phyloP scores from a whole-genome alignment of 805 yeast genomes.

The Maudiozyma pseudohumilis region DNA sequence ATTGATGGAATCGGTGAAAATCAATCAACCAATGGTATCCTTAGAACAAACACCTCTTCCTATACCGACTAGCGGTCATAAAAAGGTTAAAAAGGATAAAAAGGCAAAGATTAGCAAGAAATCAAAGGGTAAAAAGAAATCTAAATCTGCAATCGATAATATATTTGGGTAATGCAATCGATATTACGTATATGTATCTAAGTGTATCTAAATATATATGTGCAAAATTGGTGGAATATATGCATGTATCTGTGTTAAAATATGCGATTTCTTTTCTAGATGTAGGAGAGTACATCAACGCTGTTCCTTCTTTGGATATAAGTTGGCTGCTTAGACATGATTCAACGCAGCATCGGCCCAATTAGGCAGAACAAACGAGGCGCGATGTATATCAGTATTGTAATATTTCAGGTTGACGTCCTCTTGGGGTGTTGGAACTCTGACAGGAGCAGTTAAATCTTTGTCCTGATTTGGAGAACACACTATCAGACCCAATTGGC shows the following conservation, averaged over 20 bases:
- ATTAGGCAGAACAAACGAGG: constrained; percentile 69
- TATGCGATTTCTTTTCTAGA: too few species aligned
- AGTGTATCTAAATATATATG: neutral
- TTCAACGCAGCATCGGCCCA: constrained; percentile 50
- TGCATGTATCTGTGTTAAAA: too few species aligned
- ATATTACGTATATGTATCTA: neutral
- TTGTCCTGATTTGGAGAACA: constrained; percentile 48
- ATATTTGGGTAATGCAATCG: constrained; percentile 45
- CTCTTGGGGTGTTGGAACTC: constrained; percentile 41
- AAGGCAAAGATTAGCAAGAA: constrained; percentile 12
- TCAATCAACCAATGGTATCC: too few species aligned
- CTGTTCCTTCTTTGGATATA: too few species aligned
- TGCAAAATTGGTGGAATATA: neutral
- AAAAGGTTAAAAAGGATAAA: neutral
- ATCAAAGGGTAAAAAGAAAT: constrained; percentile 37
- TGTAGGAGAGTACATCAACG: too few species aligned
- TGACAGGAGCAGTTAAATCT: constrained; percentile 41
- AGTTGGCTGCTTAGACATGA: neutral
- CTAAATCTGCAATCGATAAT: constrained; percentile 56
- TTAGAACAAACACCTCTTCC: too few species aligned
- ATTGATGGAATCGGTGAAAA: neutral
- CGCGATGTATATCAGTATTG: constrained; percentile 52
- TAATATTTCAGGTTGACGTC: constrained; percentile 50
- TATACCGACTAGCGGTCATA: neutral
- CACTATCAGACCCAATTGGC: constrained; percentile 72